Base-by-base conservation (phyloP, 1,284 basidiomycete species). In the Pulchroboletus neoregius region DNA sequence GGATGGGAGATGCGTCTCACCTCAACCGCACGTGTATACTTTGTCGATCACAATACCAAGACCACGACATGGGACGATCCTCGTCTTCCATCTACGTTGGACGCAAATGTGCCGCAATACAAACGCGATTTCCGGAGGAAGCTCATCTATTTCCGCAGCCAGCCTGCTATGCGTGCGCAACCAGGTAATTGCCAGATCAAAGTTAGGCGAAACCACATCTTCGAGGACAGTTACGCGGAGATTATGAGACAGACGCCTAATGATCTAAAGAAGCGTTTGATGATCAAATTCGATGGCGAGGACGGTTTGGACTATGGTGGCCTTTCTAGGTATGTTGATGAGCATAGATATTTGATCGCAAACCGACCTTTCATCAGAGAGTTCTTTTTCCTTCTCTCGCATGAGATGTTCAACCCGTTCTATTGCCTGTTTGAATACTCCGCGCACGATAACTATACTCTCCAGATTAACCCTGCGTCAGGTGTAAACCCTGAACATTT, bases 21-120 rank as follows among this genome's bases (percentile, higher is more conserved):
- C 1, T 86, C 88, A 1, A 95, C 92, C 2, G 91, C 92, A 2
- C 81, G 93, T 39, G 91, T 96, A 12, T 97, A 97, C 74, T 97
- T 95, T 68, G 94, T 95, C 32, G 92, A 95, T 67, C 93, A 95
- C 74, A 95, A 93, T 70, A 94, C 89, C 45, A 90, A 91, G 77
- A 97, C 93, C 18, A 97, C 93, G n/a, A 95, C 93, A 1, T 97
- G 94, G 94, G 94, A 96, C 68, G 94, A 97, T 67, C 87, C 91
- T 34, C 80, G 94, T 58, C 71, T 96, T 58, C 92, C 91, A 10
- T 89, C 86, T 18, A 78, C 80, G 31, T 73, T 91, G 53, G 90
- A 92, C 61, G 80, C 90, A 54, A 94, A 93, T 62, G 93, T 95
- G 10, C 93, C 93, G 16, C 93, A 96, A 70, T 95, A 95, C 78